Conservation (phyloP, 2,329 filamentous ascomycete species). For the Exutisphaerella laricina region DNA sequence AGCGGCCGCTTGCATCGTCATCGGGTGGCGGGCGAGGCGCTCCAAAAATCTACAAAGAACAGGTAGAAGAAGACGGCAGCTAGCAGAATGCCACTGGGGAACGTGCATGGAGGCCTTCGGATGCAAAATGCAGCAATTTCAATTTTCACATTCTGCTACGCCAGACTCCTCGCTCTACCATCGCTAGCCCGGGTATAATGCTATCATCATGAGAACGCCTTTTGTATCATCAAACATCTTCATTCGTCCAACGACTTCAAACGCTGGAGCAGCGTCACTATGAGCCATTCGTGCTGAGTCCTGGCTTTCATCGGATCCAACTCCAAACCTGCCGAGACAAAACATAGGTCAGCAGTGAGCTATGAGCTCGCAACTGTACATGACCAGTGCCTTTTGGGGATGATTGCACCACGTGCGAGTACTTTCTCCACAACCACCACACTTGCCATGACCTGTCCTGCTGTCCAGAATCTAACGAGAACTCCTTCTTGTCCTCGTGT, state of each 20-base stretch:
- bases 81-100: no score
- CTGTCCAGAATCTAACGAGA: no score
- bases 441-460: no score
- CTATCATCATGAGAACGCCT: slow-evolving; percentile 6
- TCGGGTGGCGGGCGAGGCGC: slow-evolving; percentile 41
- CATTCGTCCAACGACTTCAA: slow-evolving; percentile 13
- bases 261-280: slow-evolving; percentile 18
- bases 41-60: slow-evolving; percentile 7
- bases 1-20: slow-evolving; percentile 15
- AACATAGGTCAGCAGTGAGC: slow-evolving; percentile 12
- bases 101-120: no score
- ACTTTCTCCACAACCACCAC: no score
- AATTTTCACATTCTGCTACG: no score
- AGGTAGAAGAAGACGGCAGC: background rate
- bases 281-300: slow-evolving; percentile 15
- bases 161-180: background rate
- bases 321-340: slow-evolving; percentile 15
- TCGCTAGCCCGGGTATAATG: slow-evolving; percentile 3
- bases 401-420: background rate
- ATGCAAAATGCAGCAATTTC: no score
- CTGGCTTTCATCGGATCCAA: slow-evolving; percentile 19
- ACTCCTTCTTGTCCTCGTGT: no score
- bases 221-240: slow-evolving; percentile 2
- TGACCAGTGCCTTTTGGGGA: background rate
- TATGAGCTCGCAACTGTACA: background rate